Conservation (phyloP, 306 rosid genomes). For the Vigna reflexopilosa region DNA sequence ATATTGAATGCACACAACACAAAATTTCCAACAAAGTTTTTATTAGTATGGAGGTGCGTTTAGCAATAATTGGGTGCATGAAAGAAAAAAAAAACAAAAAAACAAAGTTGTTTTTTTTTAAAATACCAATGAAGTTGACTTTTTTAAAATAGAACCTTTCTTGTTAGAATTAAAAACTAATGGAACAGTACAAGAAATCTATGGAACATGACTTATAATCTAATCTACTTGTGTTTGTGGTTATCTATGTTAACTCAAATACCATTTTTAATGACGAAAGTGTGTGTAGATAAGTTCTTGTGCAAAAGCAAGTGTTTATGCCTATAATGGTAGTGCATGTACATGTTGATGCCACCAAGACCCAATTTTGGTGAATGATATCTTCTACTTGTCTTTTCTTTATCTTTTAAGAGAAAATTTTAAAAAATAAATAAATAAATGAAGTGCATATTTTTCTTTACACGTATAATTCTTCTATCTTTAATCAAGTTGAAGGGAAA, state of each 20-base stretch:
- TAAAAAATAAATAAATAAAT: background rate
- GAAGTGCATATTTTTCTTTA: background rate
- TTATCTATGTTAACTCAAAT: background rate
- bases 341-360: constrained; percentile 17
- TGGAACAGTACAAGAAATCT: background rate
- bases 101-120: no score
- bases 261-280: background rate
- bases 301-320: constrained; percentile 8
- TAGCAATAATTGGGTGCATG: no score
- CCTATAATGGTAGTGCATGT: constrained; percentile 12
- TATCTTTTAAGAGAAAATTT: background rate
- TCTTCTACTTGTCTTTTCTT: constrained; percentile 9
- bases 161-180: background rate
- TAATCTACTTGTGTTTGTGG: background rate
- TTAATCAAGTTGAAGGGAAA: constrained; percentile 3
- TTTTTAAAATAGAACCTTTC: background rate
- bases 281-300: background rate
- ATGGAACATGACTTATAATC: background rate
- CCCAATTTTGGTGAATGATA: constrained; percentile 33
- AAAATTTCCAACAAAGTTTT: no score
- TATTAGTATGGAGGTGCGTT: no score
- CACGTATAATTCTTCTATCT: background rate
- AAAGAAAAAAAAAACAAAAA: no score
- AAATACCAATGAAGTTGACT: no score
- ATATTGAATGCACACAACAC: no score